A percentile compares a stretch with the other conserved stretches of the same genome.
phyloP scores from a whole-genome alignment of 495 filamentous ascomycete species.

The Lasiosphaeriaceae sp. region DNA sequence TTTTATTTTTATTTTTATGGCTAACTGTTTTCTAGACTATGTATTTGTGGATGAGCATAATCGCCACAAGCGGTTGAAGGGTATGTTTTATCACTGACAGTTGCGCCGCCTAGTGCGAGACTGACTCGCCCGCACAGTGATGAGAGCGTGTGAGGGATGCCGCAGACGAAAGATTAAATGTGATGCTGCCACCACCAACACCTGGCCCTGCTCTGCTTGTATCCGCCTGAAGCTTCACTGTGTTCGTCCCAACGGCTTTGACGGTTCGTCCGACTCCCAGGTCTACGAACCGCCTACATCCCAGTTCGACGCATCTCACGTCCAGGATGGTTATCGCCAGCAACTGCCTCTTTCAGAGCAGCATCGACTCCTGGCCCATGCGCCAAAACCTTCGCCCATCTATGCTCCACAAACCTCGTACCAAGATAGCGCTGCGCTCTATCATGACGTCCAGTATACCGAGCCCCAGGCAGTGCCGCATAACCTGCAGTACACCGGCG shows the following conservation, averaged over 20 bases:
- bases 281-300: constrained; percentile 43
- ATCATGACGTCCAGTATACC: constrained; percentile 42
- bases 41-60: constrained; percentile 99
- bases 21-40: constrained; percentile 63
- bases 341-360: constrained; percentile 45
- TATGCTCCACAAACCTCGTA: constrained; percentile 39
- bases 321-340: constrained; percentile 55
- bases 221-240: constrained; percentile 89
- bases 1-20: neutral
- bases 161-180: constrained; percentile 91
- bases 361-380: constrained; percentile 26
- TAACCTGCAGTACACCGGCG: constrained; percentile 46
- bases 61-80: constrained; percentile 93
- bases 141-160: constrained; percentile 98
- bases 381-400: constrained; percentile 32
- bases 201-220: constrained; percentile 96
- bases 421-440: constrained; percentile 37
- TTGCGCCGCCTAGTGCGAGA: neutral
- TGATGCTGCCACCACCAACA: constrained; percentile 95
- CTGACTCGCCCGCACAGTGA: constrained; percentile 58
- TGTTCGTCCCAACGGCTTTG: constrained; percentile 86
- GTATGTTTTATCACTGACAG: constrained; percentile 44
- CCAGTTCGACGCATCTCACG: constrained; percentile 39
- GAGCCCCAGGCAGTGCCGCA: constrained; percentile 40
- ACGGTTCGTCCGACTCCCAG: constrained; percentile 56